Base-by-base conservation (phyloP, 2,329 filamentous ascomycete genomes). In the Exserohilum rostratum region DNA sequence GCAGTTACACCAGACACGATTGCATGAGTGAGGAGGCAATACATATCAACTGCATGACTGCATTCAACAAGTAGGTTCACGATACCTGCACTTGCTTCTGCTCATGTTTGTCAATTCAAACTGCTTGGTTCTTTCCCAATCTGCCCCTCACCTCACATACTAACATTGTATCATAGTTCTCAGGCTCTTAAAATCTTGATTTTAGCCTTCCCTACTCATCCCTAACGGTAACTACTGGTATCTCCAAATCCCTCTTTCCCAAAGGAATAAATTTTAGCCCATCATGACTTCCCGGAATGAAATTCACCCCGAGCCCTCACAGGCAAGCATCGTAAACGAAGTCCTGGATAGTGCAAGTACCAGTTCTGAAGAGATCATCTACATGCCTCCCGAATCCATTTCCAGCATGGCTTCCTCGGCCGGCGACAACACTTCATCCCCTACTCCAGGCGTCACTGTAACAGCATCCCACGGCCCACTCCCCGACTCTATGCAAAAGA, bases 361-460 rank as follows among this genome's bases (percentile, higher is more conserved):
- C 44, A 31, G 13, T 25, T n/a, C 20, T 4, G 20, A 39, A 39
- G n/a, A 50, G 18, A 47, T 52, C 12, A 45, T 54, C 46, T 60
- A 49, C 27, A 60, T 53, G 2, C 52, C 54, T 29, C 44, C 47
- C 6, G 33, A 53, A 5, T 17, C 38, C 6, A 35, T 45, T 13
- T 7, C 38, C n/a, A 46, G 22, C 30, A 60, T 61, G 46, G 11
- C 52, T 22, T 49, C 34, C 6, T 13, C 30, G 17, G 2, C 18
- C 4, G 15, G 2, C 22, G 31, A 49, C 1, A 12, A 12, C 11
- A 33, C 2, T 3, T 40, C 38, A 12, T 12, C 37, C 10, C n/a
- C 51, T 15, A 27, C 2, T 35, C 52, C 15, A 34, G 51, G 34
- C 50, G 55, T 38, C 31, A 35, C 50, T 38, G 39, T 38, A 53